phyloP scores from a whole-genome alignment of 2,329 filamentous ascomycete genomes.

The Elsinoe fawcettii region DNA sequence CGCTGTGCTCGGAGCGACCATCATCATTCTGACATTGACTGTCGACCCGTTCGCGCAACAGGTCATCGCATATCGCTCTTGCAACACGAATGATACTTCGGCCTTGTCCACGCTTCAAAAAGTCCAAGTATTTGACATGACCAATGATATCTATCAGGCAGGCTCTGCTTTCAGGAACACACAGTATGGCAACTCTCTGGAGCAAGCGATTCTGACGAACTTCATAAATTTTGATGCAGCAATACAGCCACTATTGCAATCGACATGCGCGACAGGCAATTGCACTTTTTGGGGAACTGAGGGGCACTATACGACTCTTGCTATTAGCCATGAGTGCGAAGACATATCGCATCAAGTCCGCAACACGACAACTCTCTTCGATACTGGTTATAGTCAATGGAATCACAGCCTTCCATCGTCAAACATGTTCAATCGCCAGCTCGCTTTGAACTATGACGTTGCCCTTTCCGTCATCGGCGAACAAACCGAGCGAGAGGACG shows the following conservation, averaged over 20 bases:
- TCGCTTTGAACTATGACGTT: background rate
- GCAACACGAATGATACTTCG: background rate
- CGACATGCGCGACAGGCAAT: background rate
- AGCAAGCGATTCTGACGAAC: background rate
- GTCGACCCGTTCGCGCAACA: background rate
- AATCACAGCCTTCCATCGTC: background rate
- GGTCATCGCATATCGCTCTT: background rate
- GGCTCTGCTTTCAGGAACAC: background rate
- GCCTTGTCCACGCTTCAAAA: background rate
- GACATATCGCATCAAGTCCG: background rate
- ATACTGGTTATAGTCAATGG: background rate
- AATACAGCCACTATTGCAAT: background rate
- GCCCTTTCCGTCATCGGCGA: no score
- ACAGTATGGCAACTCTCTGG: background rate
- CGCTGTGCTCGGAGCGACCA: background rate
- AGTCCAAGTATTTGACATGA: background rate
- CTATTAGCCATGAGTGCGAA: background rate
- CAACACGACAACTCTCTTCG: background rate
- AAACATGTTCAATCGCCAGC: background rate
- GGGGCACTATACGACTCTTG: background rate
- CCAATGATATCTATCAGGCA: background rate
- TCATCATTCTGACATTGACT: background rate
- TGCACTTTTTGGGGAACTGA: background rate
- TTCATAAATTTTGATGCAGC: background rate
- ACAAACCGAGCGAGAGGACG: no score